Base-by-base conservation (phyloP, 164 flowering plant genomes). In the Tetrastigma voinierianum region DNA sequence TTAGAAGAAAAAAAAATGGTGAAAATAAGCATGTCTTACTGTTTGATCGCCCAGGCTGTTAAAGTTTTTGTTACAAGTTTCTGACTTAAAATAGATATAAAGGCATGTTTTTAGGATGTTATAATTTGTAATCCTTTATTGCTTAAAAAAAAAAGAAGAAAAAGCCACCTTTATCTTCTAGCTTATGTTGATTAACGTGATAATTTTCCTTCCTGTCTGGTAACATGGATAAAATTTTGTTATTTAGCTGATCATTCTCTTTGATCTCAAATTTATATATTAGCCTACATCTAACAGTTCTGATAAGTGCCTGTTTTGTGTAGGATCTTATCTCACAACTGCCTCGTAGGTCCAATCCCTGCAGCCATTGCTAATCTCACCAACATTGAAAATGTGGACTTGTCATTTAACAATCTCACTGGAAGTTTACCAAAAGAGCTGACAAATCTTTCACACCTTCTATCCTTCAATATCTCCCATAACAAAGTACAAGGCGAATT, bases 351-450 rank as follows among this genome's bases (percentile, higher is more conserved):
- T 18, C 65, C 84, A 9, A 61, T 95, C 21, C 98, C 98, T 45
- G 67, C 68, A 21, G 69, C 72, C 65, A 66, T 95, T 32, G 84
- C 90, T 24, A 89, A 80, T 64, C 79, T 95, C 43, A 72, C 82
- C 61, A 78, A 83, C 71, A 89, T 95, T 21, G 76, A 82, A 65
- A 67, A 58, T 19, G 81, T 90, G 19, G 94, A 95, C 74, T 74
- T 92, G 16, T 89, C 96, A 9, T 65, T 62, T 18, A 95, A 95
- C 71, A 69, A 74, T 44, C 83, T 95, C 17, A 67, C 88, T 14
- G 98, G 96, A 67, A 75, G 70, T 64, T 61, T 95, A 52, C 96
- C 98, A 1, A 86, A 87, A 70, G 90, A 92, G 68, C 86, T 95
- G 5, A 76, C 86, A 20, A 77, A 89, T 73, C 96, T 95, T 64